A percentile compares a stretch with the other conserved stretches of the same genome.
Evolutionary conservation across 208 protist genomes (phyloP).

Genomic region (Wallacemonas sp.): DNA sequence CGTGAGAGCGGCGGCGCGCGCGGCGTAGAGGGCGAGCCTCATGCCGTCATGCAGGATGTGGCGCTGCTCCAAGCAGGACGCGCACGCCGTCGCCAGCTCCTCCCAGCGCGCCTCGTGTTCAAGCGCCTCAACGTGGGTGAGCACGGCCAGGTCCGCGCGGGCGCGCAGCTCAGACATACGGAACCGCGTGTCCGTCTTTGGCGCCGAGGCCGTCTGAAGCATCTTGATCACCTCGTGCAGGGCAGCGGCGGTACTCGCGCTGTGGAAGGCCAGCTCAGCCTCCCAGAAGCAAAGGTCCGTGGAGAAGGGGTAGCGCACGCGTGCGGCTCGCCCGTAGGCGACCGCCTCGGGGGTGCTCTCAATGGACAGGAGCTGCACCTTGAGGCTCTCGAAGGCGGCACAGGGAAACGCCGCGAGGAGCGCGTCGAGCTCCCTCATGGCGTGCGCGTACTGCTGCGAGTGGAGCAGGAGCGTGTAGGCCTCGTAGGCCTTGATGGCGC

Average conservation of each 20-base stretch:
- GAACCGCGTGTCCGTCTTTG: conserved; percentile 40
- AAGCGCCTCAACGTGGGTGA: conserved; percentile 23
- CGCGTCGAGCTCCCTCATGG: conserved; percentile 43
- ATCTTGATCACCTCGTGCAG: conserved; percentile 33
- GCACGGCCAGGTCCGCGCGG: conserved; percentile 25
- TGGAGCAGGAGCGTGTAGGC: conserved; percentile 42
- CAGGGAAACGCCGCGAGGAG: conserved; percentile 47
- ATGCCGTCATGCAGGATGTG: conserved; percentile 32
- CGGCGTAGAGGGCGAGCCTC: conserved; percentile 23
- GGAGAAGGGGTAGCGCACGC: conserved; percentile 35
- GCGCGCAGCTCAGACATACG: conserved; percentile 31
- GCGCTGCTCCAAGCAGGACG: conserved; percentile 17
- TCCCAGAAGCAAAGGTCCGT: conserved; percentile 44
- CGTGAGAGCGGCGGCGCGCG: conserved; percentile 42
- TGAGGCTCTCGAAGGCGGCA: conserved; percentile 49
- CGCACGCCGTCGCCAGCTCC: conserved; percentile 29
- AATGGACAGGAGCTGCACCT: conserved; percentile 49
- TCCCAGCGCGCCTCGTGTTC: conserved; percentile 8
- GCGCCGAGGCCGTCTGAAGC: conserved; percentile 24
- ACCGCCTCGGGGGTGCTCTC: conserved; percentile 30
- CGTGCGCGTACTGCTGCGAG: conserved; percentile 42
- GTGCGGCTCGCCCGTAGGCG: conserved; percentile 22
- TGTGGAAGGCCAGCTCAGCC: conserved; percentile 53
- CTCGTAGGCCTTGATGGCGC: conserved; percentile 41
- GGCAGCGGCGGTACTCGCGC: conserved; percentile 26